Evolutionary conservation across 331 rosid species (phyloP), one percentile per base, ranked within the genome.

Genomic region (Malus hybrid): DNA sequence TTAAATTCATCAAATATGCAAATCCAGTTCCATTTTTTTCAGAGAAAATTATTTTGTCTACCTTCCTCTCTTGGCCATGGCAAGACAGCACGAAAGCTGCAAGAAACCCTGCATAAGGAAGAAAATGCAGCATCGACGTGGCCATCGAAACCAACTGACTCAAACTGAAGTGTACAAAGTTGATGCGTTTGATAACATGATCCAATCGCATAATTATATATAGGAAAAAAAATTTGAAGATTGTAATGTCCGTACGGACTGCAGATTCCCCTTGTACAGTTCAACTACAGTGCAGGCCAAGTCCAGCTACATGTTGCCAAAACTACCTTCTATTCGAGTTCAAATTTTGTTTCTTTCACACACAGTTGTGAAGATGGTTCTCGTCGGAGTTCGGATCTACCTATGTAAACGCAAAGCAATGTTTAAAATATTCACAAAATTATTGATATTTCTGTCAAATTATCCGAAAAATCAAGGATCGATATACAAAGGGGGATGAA

Each of bases 51-150:
- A 24, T 9, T 61, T 12, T 22, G 16, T 67, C 69, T 24, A 76
- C 84, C 84, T 76, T 76, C 24, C 77, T 81, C 39, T 76, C 71
- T 29, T 66, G 42, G 71, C 52, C 67, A 71, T 71, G 71, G 77
- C 78, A 76, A 42, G 50, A 14, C 13, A 76, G 63, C 57, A 66
- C 48, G 44, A 81, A 69, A 22, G 71, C 71, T 33, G 81, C 65
- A 66, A 81, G 50, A 29, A 76, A 27, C 2, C 66, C 72, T 32
- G 78, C 34, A 29, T 33, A 46, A 28, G 48, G 50, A 71, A 71
- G 66, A 59, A 60, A 60, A 67, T 46, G 69, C 34, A 65, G 62
- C 11, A 19, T 66, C 74, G 80, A 52, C 55, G 59, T 75, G 12
- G 80, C 73, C 84, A 80, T 69, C 33, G 42, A 6, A n/a, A n/a